Percentiles rank a stretch among this genome's conserved stretches.
Conservation (phyloP, 1,284 basidiomycete genomes). For the Laetiporus sulphureus region DNA sequence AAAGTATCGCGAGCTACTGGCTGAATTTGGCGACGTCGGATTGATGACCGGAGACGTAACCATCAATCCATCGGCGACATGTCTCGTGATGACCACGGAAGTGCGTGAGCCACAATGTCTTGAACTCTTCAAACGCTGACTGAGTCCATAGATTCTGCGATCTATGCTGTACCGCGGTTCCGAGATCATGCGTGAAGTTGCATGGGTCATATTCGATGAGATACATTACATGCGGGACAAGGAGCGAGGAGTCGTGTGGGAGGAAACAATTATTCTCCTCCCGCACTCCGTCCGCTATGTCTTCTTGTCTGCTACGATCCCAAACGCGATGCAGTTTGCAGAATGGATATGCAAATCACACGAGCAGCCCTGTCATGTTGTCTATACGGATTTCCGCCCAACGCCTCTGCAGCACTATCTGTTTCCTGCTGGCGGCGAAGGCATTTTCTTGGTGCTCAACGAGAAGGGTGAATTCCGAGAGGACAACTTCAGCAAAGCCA, state of each 20-base stretch:
- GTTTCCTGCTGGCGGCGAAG: constrained; percentile 94
- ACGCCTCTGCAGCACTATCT: constrained; percentile 98
- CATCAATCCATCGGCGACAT: constrained; percentile 95
- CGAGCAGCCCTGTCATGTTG: constrained; percentile 97
- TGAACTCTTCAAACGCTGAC: too few species aligned
- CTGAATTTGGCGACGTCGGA: constrained; percentile 96
- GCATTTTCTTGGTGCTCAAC: constrained; percentile 97
- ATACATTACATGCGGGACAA: constrained; percentile 99
- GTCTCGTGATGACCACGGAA: constrained; percentile 99
- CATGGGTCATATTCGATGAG: constrained; percentile 99
- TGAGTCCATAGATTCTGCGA: constrained; percentile 75
- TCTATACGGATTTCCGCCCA: constrained; percentile 98
- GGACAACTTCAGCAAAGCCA: constrained; percentile 97
- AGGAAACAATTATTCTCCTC: constrained; percentile 93
- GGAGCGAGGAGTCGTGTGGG: constrained; percentile 84
- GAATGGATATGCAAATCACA: constrained; percentile 99
- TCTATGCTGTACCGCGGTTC: constrained; percentile 99
- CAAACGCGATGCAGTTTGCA: constrained; percentile 99
- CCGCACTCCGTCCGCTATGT: constrained; percentile 96
- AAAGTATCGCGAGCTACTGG: constrained; percentile 97
- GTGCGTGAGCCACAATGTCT: constrained; percentile 39
- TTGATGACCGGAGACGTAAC: constrained; percentile 99
- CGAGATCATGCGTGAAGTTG: constrained; percentile 99
- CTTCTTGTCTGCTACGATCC: constrained; percentile 99
- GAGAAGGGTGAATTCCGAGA: constrained; percentile 96